phyloP scores from a whole-genome alignment of 768 basidiomycete genomes.

The Calocybe cyanea region DNA sequence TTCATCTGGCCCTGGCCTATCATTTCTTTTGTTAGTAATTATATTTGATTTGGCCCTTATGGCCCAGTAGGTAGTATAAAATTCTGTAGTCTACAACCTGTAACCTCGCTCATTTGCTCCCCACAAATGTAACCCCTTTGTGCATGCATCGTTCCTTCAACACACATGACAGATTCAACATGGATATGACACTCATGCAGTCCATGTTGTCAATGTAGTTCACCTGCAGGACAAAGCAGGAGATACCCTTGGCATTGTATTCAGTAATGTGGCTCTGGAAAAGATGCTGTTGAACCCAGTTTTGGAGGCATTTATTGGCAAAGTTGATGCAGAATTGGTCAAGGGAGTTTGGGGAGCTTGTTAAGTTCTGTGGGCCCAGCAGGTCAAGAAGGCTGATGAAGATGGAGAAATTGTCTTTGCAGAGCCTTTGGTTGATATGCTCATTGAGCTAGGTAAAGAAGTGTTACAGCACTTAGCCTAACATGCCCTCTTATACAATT shows the following conservation, averaged over 20 bases:
- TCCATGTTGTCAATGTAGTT: conserved; percentile 91
- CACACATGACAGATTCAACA: too few relatives aligned
- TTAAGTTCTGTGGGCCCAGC: conserved; percentile 89
- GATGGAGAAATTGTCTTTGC: conserved; percentile 86
- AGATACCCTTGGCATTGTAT: conserved; percentile 79
- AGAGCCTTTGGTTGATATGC: conserved; percentile 91
- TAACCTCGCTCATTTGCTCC: too few relatives aligned
- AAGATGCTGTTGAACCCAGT: conserved; percentile 73
- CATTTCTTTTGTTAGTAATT: too few relatives aligned
- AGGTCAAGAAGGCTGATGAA: conserved; percentile 95
- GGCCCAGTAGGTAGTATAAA: too few relatives aligned
- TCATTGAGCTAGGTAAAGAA: conserved; percentile 98
- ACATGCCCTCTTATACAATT: too few relatives aligned
- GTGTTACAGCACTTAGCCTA: too few relatives aligned
- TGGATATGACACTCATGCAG: too few relatives aligned
- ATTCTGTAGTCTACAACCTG: too few relatives aligned
- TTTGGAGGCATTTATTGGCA: conserved; percentile 87
- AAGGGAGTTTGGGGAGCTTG: conserved; percentile 83
- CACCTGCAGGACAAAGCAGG: conserved; percentile 60
- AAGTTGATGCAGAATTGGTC: conserved; percentile 98
- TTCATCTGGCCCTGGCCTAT: too few relatives aligned
- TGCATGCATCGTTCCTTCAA: too few relatives aligned
- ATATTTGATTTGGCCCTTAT: too few relatives aligned
- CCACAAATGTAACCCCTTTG: too few relatives aligned
- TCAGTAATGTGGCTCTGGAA: conserved; percentile 83